phyloP scores from a whole-genome alignment of 2,329 filamentous ascomycete species.

The Fusarium globosum region DNA sequence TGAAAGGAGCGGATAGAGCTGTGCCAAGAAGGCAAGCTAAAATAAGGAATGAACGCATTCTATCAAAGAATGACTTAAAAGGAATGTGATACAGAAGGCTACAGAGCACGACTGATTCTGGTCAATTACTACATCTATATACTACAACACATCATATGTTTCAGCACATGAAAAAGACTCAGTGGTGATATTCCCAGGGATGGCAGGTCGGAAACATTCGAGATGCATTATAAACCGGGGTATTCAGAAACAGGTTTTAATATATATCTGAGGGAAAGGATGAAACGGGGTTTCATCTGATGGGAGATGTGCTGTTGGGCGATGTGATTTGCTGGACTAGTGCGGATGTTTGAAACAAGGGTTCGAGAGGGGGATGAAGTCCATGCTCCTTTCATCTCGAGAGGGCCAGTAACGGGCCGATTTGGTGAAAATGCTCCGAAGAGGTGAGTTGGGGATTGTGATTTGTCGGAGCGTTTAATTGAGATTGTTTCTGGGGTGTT shows the following conservation, averaged over 20 bases:
- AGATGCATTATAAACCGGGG: conserved; percentile 17
- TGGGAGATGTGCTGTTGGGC: neutral
- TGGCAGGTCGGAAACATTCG: conserved; percentile 1
- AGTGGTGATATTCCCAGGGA: conserved; percentile 3
- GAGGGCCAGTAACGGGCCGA: conserved; percentile 25
- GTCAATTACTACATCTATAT: conserved; percentile 26
- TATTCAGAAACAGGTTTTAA: conserved; percentile 17
- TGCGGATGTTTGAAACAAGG: conserved; percentile 28
- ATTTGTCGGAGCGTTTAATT: neutral
- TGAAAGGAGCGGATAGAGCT: conserved; percentile 31
- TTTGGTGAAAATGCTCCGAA: neutral
- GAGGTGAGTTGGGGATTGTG: neutral
- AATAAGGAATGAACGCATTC: conserved; percentile 42
- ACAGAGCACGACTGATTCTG: neutral
- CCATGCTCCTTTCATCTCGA: conserved; percentile 38
- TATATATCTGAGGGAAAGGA: conserved; percentile 37
- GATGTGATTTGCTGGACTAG: conserved; percentile 28
- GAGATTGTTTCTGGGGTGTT: neutral
- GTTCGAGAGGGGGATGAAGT: conserved; percentile 4
- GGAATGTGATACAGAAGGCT: neutral
- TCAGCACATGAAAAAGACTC: neutral
- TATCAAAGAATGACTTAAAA: conserved; percentile 30
- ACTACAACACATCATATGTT: neutral
- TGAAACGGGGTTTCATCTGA: conserved; percentile 25
- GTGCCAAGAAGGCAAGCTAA: conserved; percentile 35